Percentiles rank a stretch among this genome's conserved stretches.
Conservation (phyloP, 2,329 filamentous ascomycete species). For the Fusarium bulbicola region DNA sequence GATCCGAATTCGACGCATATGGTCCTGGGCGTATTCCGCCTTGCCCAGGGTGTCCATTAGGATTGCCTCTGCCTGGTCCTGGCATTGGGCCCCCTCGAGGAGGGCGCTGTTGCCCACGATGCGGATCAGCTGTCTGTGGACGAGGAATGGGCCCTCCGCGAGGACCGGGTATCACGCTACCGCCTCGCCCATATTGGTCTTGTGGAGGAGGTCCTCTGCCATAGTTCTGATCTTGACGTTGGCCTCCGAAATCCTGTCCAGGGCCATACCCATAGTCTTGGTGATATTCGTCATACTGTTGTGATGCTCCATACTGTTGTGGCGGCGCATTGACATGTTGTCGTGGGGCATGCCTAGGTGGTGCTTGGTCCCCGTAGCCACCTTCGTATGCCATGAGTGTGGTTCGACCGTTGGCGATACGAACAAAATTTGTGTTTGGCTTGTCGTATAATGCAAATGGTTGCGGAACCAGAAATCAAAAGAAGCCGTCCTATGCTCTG, state of each 20-base stretch:
- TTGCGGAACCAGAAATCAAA: neutral
- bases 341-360: constrained; percentile 53
- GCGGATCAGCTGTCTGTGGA: constrained; percentile 51
- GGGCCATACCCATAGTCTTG: constrained; percentile 57
- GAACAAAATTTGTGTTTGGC: neutral
- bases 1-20: constrained; percentile 53
- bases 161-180: constrained; percentile 52
- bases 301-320: constrained; percentile 49
- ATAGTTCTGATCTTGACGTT: constrained; percentile 58
- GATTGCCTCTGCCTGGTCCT: constrained; percentile 41
- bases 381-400: constrained; percentile 61
- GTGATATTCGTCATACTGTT: constrained; percentile 58
- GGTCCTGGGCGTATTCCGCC: constrained; percentile 54
- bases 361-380: constrained; percentile 56
- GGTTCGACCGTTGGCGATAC: constrained; percentile 2
- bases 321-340: constrained; percentile 43
- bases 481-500: neutral
- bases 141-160: constrained; percentile 57
- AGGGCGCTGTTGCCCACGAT: constrained; percentile 50
- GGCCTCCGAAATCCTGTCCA: constrained; percentile 51
- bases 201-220: constrained; percentile 52
- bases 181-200: constrained; percentile 57
- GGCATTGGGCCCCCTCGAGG: constrained; percentile 47
- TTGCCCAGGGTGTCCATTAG: constrained; percentile 45
- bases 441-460: neutral